phyloP scores from a whole-genome alignment of 2,329 filamentous ascomycete genomes.

The Arthrobotrys iridis region DNA sequence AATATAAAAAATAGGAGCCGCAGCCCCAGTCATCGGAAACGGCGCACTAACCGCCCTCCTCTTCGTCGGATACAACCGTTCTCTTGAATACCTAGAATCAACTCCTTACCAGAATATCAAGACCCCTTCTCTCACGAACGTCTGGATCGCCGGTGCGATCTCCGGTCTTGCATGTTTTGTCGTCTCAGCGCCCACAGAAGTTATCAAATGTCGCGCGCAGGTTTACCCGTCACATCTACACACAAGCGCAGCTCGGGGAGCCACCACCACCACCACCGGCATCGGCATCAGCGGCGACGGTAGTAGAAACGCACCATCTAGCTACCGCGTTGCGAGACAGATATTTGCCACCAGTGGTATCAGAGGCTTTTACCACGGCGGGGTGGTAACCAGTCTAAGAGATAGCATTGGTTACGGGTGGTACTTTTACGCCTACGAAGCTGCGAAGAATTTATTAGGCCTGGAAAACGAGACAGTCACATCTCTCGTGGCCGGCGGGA shows the following conservation, averaged over 20 bases:
- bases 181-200: conserved; percentile 86
- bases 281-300: conserved; percentile 59
- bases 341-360: conserved; percentile 71
- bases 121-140: conserved; percentile 69
- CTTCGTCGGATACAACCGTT: conserved; percentile 89
- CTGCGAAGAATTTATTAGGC: conserved; percentile 71
- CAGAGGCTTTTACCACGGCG: conserved; percentile 81
- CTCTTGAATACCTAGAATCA: conserved; percentile 70
- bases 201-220: conserved; percentile 88
- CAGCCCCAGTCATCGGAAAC: conserved; percentile 87
- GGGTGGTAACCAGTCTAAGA: conserved; percentile 79
- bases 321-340: conserved; percentile 72
- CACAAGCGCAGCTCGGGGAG: not conserved
- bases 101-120: conserved; percentile 60
- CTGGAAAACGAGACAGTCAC: conserved; percentile 57
- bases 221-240: conserved; percentile 62
- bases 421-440: conserved; percentile 94
- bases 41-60: conserved; percentile 90
- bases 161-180: conserved; percentile 87
- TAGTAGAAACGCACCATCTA: conserved; percentile 64
- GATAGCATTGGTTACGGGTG: conserved; percentile 96
- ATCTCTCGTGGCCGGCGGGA: conserved; percentile 80
- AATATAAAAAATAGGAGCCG: conserved; percentile 68
- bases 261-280: conserved; percentile 57
- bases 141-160: conserved; percentile 81